A percentile compares a stretch with the other conserved stretches of the same genome.
Conservation (phyloP, 2,329 filamentous ascomycete species). For the Berkeleyomyces basicola region DNA sequence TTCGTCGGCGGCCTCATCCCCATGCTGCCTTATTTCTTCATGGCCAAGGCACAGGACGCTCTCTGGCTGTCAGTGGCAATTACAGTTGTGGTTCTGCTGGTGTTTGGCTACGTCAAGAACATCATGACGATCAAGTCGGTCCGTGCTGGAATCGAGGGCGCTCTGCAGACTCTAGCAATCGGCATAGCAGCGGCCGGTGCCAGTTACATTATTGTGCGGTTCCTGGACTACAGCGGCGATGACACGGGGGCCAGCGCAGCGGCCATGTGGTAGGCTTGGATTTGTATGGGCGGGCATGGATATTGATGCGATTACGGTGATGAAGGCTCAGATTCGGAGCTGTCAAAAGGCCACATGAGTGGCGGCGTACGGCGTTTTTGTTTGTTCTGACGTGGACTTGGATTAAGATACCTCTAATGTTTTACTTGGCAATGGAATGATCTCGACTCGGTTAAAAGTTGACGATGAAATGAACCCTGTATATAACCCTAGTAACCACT, state of each 20-base stretch:
- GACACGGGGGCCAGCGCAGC: neutral
- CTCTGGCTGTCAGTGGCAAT: conserved; percentile 43
- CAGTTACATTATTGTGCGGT: conserved; percentile 44
- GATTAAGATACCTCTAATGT: no score
- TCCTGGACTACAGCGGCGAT: conserved; percentile 26
- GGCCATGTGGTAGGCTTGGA: neutral
- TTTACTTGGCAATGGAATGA: no score
- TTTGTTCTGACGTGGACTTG: neutral
- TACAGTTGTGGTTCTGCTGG: conserved; percentile 42
- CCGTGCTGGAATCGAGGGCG: conserved; percentile 38
- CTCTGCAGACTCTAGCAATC: conserved; percentile 46
- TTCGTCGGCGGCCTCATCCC: conserved; percentile 56
- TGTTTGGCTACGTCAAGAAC: conserved; percentile 51
- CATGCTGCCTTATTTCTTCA: conserved; percentile 51
- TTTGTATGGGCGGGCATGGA: neutral
- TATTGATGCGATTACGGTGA: neutral
- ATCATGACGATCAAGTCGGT: conserved; percentile 26
- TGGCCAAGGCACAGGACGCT: conserved; percentile 28
- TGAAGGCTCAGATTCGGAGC: neutral
- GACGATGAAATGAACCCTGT: no score
- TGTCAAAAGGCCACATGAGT: neutral
- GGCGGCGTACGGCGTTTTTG: neutral
- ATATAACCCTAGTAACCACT: no score
- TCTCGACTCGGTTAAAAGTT: no score
- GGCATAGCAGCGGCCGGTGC: conserved; percentile 49